Percentiles rank a stretch among this genome's conserved stretches.
Evolutionary conservation across 2,329 filamentous ascomycete genomes (phyloP).

Genomic region (Blumeriella jaapii): DNA sequence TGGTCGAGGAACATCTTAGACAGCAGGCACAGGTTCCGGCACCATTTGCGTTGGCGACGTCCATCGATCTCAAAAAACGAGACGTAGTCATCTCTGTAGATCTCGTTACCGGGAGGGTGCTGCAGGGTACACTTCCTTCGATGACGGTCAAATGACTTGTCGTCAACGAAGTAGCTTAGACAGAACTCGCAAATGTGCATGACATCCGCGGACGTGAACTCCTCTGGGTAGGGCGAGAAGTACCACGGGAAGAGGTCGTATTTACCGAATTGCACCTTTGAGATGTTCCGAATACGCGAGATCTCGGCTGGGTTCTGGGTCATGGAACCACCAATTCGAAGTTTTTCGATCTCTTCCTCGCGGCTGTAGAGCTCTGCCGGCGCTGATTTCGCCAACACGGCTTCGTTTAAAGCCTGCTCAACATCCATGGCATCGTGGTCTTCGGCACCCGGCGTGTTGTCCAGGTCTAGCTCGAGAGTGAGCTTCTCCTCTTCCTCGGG

Average conservation of each 20-base stretch:
- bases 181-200: conserved; percentile 98
- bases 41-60: conserved; percentile 87
- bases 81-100: conserved; percentile 87
- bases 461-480: conserved; percentile 20
- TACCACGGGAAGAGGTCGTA: conserved; percentile 96
- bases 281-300: conserved; percentile 87
- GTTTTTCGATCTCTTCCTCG: conserved; percentile 91
- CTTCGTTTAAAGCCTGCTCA: conserved; percentile 36
- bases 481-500: conserved; percentile 22
- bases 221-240: conserved; percentile 90
- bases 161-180: conserved; percentile 76
- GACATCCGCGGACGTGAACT: conserved; percentile 77
- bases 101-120: conserved; percentile 94
- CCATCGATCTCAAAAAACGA: conserved; percentile 98
- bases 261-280: conserved; percentile 85
- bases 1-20: conserved; percentile 96
- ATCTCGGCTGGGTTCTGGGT: conserved; percentile 98
- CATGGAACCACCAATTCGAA: conserved; percentile 92
- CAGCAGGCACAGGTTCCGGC: conserved; percentile 85
- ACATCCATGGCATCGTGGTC: conserved; percentile 37
- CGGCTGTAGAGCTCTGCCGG: conserved; percentile 46
- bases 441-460: conserved; percentile 24
- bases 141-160: conserved; percentile 74
- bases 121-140: conserved; percentile 80
- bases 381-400: conserved; percentile 26